These are phyloP conservation scores for Yamadazyma diospyri DNA, from an alignment of 1,139 yeast species.

Conservation along the genomic window DNA sequence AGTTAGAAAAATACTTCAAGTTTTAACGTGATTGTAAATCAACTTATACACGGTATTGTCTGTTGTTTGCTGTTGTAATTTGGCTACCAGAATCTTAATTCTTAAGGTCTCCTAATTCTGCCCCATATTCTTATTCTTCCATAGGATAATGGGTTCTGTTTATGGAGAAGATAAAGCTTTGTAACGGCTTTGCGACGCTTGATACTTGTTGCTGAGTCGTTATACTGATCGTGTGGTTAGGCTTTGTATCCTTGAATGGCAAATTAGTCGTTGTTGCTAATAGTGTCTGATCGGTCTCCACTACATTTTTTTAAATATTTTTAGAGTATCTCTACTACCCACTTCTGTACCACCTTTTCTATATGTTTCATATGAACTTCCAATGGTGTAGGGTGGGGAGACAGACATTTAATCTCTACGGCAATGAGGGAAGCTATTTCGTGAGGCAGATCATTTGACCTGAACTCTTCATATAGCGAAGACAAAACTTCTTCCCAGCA, in stretches of 20 bases:
- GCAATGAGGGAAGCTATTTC: too few species aligned
- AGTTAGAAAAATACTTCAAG: slow-evolving; percentile 1
- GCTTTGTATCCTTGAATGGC: slow-evolving; percentile 24
- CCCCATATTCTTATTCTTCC: slow-evolving; percentile 52
- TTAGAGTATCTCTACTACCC: too few species aligned
- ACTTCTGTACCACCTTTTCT: too few species aligned
- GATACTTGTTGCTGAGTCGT: slow-evolving; percentile 35
- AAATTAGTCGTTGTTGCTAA: slow-evolving; percentile 7
- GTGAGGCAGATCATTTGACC: too few species aligned
- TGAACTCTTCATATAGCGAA: too few species aligned
- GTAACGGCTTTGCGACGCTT: slow-evolving; percentile 28
- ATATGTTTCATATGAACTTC: too few species aligned
- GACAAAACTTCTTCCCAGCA: too few species aligned
- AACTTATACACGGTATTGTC: neutral
- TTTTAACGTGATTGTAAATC: slow-evolving; percentile 1
- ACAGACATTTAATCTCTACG: too few species aligned
- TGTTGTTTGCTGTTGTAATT: neutral
- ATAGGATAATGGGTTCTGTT: slow-evolving; percentile 62
- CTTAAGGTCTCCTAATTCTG: slow-evolving; percentile 63
- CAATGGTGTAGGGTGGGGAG: too few species aligned
- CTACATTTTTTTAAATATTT: slow-evolving; percentile 21
- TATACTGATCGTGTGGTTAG: slow-evolving; percentile 42
- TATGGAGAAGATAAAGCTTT: slow-evolving; percentile 67
- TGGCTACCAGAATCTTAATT: too few species aligned
- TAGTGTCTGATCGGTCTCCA: slow-evolving; percentile 21